Base-by-base conservation (phyloP, 441 rosid species). In the Erysimum cheiri region DNA sequence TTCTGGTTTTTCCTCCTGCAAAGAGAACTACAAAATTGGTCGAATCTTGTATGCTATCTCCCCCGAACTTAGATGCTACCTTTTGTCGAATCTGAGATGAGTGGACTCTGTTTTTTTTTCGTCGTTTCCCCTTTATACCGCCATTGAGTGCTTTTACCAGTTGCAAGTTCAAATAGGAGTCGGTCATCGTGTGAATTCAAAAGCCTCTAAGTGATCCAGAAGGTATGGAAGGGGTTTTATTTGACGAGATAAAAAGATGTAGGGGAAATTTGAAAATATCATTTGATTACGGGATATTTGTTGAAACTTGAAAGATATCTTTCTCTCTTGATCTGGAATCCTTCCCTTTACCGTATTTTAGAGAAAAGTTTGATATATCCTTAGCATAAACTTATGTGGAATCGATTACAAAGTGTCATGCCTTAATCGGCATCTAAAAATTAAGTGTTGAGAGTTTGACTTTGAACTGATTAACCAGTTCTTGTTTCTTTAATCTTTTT, bases 331-430 rank as follows among this genome's bases (percentile, higher is more conserved):
- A 4, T 29, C 10, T 39, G 33, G 35, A 43, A 44, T 33, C 39
- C 14, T 44, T 33, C 39, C 14, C 9, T 36, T 0, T 19, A 28
- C 17, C 22, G 22, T 19, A 19, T 19, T 19, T 5, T 35, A 17
- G n/a, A 19, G 12, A 57, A 72, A 72, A 58, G 60, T 39, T 40
- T 48, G 71, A 72, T 2, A 65, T 72, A 72, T 65, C n/a, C 71
- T 62, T 44, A 70, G 74, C 62, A 70, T 70, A 70, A 70, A 67
- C 64, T 28, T 15, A 5, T 36, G 8, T 33, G 6, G 24, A 64
- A 64, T 64, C 43, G 37, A 17, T 56, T 32, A 41, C 10, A 14
- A 60, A 22, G 39, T 52, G 4, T 0, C 48, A 11, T 33, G 46
- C 61, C 35, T 13, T 46, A 24, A n/a, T 60, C 29, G 31, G 39